Percentiles rank a stretch among this genome's conserved stretches.
Conservation (phyloP, 1,284 basidiomycete genomes). For the Trichosporon asahii region DNA sequence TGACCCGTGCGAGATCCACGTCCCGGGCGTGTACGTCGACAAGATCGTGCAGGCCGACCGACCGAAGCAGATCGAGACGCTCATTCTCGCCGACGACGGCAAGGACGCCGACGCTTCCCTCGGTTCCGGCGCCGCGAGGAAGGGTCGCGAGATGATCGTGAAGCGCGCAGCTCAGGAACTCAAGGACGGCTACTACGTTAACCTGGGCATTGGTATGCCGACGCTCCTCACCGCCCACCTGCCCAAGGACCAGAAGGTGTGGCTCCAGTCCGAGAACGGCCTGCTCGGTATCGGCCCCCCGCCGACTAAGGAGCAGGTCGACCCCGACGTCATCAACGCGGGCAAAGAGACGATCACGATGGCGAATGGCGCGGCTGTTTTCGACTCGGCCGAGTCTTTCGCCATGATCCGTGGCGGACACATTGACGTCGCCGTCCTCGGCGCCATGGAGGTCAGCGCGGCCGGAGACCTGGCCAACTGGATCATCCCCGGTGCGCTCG, state of each 20-base stretch:
- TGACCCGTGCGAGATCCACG: constrained; percentile 74
- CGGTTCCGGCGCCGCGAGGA: constrained; percentile 56
- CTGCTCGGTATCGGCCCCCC: constrained; percentile 90
- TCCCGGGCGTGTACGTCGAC: constrained; percentile 81
- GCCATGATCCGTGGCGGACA: constrained; percentile 94
- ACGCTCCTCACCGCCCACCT: constrained; percentile 81
- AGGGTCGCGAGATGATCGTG: constrained; percentile 66
- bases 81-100: constrained; percentile 56
- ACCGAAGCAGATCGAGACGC: constrained; percentile 71
- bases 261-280: constrained; percentile 89
- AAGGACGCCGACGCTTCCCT: constrained; percentile 51
- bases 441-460: constrained; percentile 78
- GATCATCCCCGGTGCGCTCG: constrained; percentile 88
- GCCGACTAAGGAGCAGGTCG: constrained; percentile 73
- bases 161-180: constrained; percentile 74
- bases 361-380: constrained; percentile 80
- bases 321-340: constrained; percentile 84
- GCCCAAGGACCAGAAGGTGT: constrained; percentile 69
- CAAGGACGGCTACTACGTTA: constrained; percentile 76
- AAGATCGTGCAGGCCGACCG: constrained; percentile 71
- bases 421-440: constrained; percentile 82
- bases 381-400: constrained; percentile 88
- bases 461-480: constrained; percentile 92
- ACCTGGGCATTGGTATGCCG: constrained; percentile 75
- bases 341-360: constrained; percentile 90